Base-by-base conservation (phyloP, 139 green algal genomes). In the Gonium pectorale region DNA sequence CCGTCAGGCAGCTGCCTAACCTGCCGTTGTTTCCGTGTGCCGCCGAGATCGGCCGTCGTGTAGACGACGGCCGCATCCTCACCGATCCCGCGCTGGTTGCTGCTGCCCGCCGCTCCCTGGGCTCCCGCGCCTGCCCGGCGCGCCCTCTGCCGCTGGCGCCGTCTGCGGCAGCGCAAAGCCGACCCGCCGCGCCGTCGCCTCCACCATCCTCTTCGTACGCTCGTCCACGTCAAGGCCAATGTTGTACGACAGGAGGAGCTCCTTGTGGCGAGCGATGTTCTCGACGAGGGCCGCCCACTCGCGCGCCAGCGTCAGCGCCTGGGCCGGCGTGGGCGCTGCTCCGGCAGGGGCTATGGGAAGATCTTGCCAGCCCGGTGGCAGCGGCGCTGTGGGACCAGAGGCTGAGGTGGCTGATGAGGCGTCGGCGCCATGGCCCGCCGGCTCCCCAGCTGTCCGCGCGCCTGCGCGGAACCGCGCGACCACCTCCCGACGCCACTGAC, bases 121-220 rank as follows among this genome's bases (percentile, higher is more conserved):
- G n/a, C n/a, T n/a, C 54, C 26, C 8, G 26, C 54, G 54, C 54
- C 31, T 63, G 26, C 26, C 24, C 54, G 22, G 5, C 54, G 54
- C 54, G 8, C 26, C 54, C 54, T 3, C 54, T 24, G 2, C 31
- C 13, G 26, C 54, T 2, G 9, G 15, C 54, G 54, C 54, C 54
- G 3, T 27, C 54, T 63, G 22, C 51, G 90, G 90, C 54, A 93
- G 52, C 37, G 80, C 41, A 37, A 93, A 93, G n/a, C 90, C 90
- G 3, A 93, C 88, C 38, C 90, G 72, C 49, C 75, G 81, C 21
- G 90, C 88, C n/a, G 88, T 90, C 13, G 79, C 83, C 63, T 88
- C 86, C 31, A 93, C 83, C 90, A 93, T 93, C 1, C 81, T 33
- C 74, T 91, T 91, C 49, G 87, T 93, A n/a, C 90, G 72, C 66